phyloP scores from a whole-genome alignment of 257 asterid genomes.

The Henckelia pumila region DNA sequence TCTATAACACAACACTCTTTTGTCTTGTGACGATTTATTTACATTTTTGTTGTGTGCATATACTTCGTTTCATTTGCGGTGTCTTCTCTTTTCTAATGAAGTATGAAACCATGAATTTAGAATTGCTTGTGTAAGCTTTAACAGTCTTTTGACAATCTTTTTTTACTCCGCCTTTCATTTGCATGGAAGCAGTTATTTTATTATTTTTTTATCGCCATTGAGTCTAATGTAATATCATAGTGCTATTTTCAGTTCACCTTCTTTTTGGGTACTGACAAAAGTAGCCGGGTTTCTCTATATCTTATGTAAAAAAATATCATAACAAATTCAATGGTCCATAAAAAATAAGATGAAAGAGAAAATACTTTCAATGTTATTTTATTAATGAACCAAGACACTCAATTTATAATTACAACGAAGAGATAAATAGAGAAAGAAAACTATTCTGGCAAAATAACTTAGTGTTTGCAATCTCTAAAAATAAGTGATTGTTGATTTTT shows the following conservation, averaged over 20 bases:
- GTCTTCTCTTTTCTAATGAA: background rate
- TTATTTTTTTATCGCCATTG: background rate
- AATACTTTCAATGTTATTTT: no score
- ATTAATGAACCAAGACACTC: no score
- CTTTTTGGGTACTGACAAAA: constrained; percentile 7
- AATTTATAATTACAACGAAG: no score
- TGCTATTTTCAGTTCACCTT: constrained; percentile 12
- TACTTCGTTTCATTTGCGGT: constrained; percentile 1
- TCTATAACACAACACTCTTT: constrained; percentile 2
- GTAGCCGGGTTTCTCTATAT: constrained; percentile 1
- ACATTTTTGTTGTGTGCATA: background rate
- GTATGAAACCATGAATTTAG: constrained; percentile 15
- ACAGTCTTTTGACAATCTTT: background rate
- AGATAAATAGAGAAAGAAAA: no score
- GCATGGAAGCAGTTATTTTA: background rate
- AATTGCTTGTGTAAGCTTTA: constrained; percentile 9
- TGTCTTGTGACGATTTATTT: background rate
- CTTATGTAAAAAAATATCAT: background rate
- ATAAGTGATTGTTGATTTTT: no score
- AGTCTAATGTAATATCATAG: background rate
- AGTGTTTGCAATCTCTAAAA: no score
- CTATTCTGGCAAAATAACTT: no score
- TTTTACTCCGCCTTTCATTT: background rate
- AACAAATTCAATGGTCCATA: background rate
- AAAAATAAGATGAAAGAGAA: no score